Percentiles rank a stretch among this genome's conserved stretches.
Evolutionary conservation across 805 yeast genomes (phyloP).

Genomic region (Candida ovalis): DNA sequence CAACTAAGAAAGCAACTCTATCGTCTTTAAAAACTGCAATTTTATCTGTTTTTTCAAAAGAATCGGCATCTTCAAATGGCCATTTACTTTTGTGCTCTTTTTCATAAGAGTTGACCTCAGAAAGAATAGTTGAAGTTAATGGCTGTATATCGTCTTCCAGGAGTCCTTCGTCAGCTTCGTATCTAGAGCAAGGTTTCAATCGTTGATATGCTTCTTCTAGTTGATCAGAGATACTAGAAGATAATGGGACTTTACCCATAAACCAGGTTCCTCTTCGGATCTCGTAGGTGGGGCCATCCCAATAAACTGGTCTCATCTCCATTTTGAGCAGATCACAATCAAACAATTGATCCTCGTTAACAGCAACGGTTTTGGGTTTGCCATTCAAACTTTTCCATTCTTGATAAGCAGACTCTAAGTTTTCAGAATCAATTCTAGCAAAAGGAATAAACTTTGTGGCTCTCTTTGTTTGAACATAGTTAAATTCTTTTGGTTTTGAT

Average conservation of each 20-base stretch:
- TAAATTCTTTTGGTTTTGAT: slow-evolving; percentile 58
- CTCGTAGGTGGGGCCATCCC: slow-evolving; percentile 86
- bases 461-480: slow-evolving; percentile 45
- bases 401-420: slow-evolving; percentile 53
- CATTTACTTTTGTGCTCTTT: slow-evolving; percentile 27
- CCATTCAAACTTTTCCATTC: slow-evolving; percentile 5
- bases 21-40: slow-evolving; percentile 25
- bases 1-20: slow-evolving; percentile 22
- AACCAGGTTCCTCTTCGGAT: slow-evolving; percentile 89
- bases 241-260: slow-evolving; percentile 53
- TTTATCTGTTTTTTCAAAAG: slow-evolving; percentile 25
- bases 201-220: slow-evolving; percentile 54
- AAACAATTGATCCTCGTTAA: slow-evolving; percentile 77
- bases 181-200: slow-evolving; percentile 21
- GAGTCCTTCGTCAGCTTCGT: background rate
- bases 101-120: slow-evolving; percentile 28
- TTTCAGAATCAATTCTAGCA: slow-evolving; percentile 54
- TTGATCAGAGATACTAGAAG: slow-evolving; percentile 44
- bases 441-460: slow-evolving; percentile 69
- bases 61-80: slow-evolving; percentile 25
- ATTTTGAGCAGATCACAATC: slow-evolving; percentile 59
- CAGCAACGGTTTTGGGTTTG: slow-evolving; percentile 40
- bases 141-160: slow-evolving; percentile 5
- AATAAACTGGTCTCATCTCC: slow-evolving; percentile 65
- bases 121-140: slow-evolving; percentile 12